A percentile compares a stretch with the other conserved stretches of the same genome.
These are phyloP conservation scores for Citrus trifoliata DNA, from an alignment of 345 rosid species.

Conservation along the genomic window DNA sequence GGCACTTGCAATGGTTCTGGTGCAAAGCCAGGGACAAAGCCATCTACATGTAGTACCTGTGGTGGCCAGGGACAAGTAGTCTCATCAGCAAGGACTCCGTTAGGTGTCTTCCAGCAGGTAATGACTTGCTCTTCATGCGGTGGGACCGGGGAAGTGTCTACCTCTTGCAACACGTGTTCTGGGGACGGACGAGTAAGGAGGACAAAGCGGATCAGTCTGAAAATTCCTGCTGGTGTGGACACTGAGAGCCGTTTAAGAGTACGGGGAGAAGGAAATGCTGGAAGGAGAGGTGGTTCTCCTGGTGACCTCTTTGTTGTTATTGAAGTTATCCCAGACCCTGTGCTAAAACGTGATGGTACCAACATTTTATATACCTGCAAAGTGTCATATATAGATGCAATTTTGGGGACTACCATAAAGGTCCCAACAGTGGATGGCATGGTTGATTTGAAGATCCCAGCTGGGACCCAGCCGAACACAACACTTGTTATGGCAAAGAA, in stretches of 20 bases:
- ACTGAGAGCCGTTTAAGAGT: slow-evolving; percentile 93
- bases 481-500: slow-evolving; percentile 94
- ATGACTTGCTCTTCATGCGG: slow-evolving; percentile 85
- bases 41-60: slow-evolving; percentile 79
- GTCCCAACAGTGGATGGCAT: slow-evolving; percentile 94
- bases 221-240: slow-evolving; percentile 96
- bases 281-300: slow-evolving; percentile 86
- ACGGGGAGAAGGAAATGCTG: slow-evolving; percentile 91
- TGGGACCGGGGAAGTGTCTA: slow-evolving; percentile 75
- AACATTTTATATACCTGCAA: slow-evolving; percentile 84
- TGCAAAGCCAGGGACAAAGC: slow-evolving; percentile 79
- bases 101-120: slow-evolving; percentile 98
- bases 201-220: slow-evolving; percentile 86
- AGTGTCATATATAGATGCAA: slow-evolving; percentile 87
- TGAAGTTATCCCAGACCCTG: slow-evolving; percentile 80
- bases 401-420: slow-evolving; percentile 77
- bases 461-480: slow-evolving; percentile 90
- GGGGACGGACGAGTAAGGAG: slow-evolving; percentile 91
- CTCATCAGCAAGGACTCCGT: slow-evolving; percentile 84
- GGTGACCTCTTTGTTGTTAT: slow-evolving; percentile 88
- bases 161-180: slow-evolving; percentile 75
- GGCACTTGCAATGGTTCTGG: slow-evolving; percentile 91
- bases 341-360: slow-evolving; percentile 83
- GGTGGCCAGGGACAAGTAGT: slow-evolving; percentile 99
- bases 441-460: slow-evolving; percentile 93